Base-by-base conservation (phyloP, 176 grass and related monocot genomes). In the Oropetium thomaeum region DNA sequence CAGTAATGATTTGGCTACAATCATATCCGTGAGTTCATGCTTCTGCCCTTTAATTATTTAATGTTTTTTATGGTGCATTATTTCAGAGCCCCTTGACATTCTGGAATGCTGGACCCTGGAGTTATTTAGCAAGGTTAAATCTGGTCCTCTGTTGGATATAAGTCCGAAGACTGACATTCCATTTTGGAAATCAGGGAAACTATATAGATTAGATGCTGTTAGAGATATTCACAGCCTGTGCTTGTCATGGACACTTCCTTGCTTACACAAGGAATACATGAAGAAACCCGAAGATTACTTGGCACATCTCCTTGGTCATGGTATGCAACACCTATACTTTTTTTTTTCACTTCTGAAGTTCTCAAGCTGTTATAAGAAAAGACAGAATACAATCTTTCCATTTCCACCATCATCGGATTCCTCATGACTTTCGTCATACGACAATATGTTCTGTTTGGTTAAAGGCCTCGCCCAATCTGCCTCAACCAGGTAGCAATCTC, bases 211-310 rank as follows among this genome's bases (percentile, higher is more conserved):
- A 74, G 96, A 98, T 86, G 86, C 96, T 65, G 96, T 98, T 75
- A 98, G 88, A 75, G 96, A 98, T 90, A 53, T 94, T 81, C 89
- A 98, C 45, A 80, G 63, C 67, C 81, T 98, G 65, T 86, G 74
- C 29, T 85, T 98, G 62, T 87, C 83, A 81, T 98, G 95, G 95
- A 98, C 89, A 34, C 82, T 98, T 61, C 95, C 95, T 83, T 98
- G 91, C 79, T 77, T 98, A 70, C 89, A 89, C 77, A 92, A 92
- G 67, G 86, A 98, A 81, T 98, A 94, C 81, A 85, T 92, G 83
- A 94, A 98, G 64, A 98, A 98, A 78, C 89, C 95, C 75, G 91
- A 94, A 77, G 82, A 90, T 83, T 98, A 98, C 60, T 87, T 94
- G 70, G 74, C 90, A 69, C 91, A 98, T 88, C 81, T 94, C 47